phyloP scores from a whole-genome alignment of 225 moss, liverwort and hornwort genomes.

The Straminergon stramineum region DNA sequence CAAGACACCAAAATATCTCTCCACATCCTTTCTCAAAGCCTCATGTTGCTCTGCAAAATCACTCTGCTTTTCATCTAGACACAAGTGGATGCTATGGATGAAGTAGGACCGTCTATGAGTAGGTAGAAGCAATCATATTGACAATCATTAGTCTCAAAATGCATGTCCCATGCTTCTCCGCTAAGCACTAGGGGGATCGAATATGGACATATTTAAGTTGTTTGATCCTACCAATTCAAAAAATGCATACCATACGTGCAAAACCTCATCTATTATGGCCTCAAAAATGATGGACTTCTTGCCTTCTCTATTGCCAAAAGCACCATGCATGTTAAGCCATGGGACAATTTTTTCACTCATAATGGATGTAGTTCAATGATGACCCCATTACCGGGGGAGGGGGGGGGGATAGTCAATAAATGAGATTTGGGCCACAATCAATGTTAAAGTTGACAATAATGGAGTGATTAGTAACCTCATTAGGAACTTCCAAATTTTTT shows the following conservation, averaged over 20 bases:
- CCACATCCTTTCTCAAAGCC: not conserved
- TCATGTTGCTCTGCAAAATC: too few species aligned
- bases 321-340: fast-evolving
- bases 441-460: too few species aligned
- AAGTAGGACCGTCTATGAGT: not conserved
- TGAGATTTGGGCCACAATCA: too few species aligned
- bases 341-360: fast-evolving
- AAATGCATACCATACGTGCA: not conserved
- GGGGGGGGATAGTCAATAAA: too few species aligned
- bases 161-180: not conserved
- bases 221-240: not conserved
- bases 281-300: not conserved
- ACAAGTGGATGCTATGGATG: not conserved
- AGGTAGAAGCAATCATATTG: not conserved
- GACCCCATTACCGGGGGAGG: too few species aligned
- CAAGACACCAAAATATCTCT: not conserved
- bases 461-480: too few species aligned
- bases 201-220: not conserved
- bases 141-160: not conserved
- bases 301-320: not conserved
- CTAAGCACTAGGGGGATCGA: not conserved
- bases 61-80: not conserved
- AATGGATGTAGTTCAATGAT: not conserved
- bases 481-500: too few species aligned
- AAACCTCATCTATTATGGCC: too few species aligned